Evolutionary conservation across 2,329 filamentous ascomycete genomes (phyloP).

Genomic region (Harringtonia aguacate): DNA sequence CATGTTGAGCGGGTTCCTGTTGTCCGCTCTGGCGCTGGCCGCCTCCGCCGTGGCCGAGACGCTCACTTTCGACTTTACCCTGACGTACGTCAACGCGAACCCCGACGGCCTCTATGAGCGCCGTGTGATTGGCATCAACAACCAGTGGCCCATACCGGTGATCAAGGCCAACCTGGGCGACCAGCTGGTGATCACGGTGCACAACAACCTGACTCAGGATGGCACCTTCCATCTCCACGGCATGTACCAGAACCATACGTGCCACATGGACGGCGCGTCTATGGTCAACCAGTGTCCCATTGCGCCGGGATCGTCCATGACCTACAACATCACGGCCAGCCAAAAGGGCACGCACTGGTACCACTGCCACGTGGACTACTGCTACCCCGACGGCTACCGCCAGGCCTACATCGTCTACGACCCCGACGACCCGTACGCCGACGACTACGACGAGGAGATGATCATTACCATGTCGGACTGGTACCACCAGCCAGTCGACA

Average conservation of each 20-base stretch:
- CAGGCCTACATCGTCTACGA: slow-evolving; percentile 30
- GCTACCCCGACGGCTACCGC: slow-evolving; percentile 53
- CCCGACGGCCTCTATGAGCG: slow-evolving; percentile 57
- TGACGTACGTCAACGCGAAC: slow-evolving; percentile 61
- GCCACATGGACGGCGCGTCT: slow-evolving; percentile 59
- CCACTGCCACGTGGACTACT: slow-evolving; percentile 55
- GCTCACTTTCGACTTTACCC: slow-evolving; percentile 53
- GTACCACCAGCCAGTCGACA: slow-evolving; percentile 52
- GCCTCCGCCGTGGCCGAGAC: slow-evolving; percentile 24
- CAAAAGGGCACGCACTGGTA: slow-evolving; percentile 66
- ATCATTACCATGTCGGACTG: slow-evolving; percentile 57
- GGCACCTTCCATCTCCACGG: slow-evolving; percentile 63
- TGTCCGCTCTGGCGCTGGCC: slow-evolving; percentile 10
- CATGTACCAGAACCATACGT: slow-evolving; percentile 55
- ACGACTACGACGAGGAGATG: slow-evolving; percentile 50
- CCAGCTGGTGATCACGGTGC: slow-evolving; percentile 44
- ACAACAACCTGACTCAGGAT: slow-evolving; percentile 48
- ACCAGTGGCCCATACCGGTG: slow-evolving; percentile 60
- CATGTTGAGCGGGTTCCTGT: no score
- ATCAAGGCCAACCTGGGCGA: slow-evolving; percentile 56
- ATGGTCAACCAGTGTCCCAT: slow-evolving; percentile 59
- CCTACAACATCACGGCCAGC: slow-evolving; percentile 56
- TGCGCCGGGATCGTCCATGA: slow-evolving; percentile 48
- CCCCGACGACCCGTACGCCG: slow-evolving; percentile 42
- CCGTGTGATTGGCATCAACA: slow-evolving; percentile 67